Evolutionary conservation across 192 early-diverging fungal genomes (phyloP).

Genomic region (Linnemannia zychae): DNA sequence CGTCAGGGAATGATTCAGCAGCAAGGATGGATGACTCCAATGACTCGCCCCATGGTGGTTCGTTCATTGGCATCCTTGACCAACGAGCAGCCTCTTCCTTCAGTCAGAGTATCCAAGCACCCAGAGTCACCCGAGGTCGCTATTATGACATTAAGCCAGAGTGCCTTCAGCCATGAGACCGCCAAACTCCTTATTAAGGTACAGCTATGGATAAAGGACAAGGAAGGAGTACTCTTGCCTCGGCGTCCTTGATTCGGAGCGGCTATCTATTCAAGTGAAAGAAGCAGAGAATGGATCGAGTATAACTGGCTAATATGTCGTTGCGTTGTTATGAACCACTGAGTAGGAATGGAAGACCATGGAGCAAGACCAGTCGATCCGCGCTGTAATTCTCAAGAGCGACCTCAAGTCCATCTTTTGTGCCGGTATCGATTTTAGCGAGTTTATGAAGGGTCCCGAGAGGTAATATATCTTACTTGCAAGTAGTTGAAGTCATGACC

Average conservation of each 20-base stretch:
- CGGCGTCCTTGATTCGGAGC: too few relatives aligned
- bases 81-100: background rate
- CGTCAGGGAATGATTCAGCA: conserved; percentile 4
- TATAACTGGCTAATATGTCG: background rate
- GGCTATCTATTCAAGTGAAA: too few relatives aligned
- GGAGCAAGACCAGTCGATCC: conserved; percentile 46
- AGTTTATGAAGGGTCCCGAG: conserved; percentile 52
- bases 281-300: background rate
- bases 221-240: too few relatives aligned
- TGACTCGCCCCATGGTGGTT: conserved; percentile 10
- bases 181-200: conserved; percentile 38
- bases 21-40: background rate
- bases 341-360: conserved; percentile 53
- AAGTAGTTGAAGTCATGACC: background rate
- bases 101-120: conserved; percentile 37
- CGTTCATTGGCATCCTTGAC: conserved; percentile 15
- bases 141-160: conserved; percentile 42
- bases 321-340: background rate
- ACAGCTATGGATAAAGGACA: background rate
- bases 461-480: conserved; percentile 16
- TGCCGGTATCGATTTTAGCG: conserved; percentile 52
- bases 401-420: conserved; percentile 55
- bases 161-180: conserved; percentile 46
- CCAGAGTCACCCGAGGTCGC: conserved; percentile 33
- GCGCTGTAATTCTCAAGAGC: conserved; percentile 44